A percentile compares a stretch with the other conserved stretches of the same genome.
phyloP scores from a whole-genome alignment of 495 filamentous ascomycete genomes.

The Penicillium fimorum region DNA sequence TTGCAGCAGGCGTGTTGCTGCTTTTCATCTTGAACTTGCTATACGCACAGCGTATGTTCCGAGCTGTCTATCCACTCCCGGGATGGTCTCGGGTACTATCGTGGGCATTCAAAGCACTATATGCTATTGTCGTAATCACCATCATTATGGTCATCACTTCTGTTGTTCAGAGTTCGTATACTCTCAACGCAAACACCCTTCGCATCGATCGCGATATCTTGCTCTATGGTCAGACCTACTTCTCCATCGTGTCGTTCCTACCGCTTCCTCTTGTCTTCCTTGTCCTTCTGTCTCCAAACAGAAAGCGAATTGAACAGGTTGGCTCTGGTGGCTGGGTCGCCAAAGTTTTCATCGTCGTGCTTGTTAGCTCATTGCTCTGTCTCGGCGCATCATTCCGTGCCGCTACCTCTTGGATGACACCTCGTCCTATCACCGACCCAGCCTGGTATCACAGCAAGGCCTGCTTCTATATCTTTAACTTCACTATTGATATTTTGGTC shows the following conservation, averaged over 20 bases:
- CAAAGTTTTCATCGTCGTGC: conserved; percentile 64
- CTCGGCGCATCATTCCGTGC: conserved; percentile 71
- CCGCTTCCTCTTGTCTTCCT: conserved; percentile 63
- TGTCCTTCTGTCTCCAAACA: conserved; percentile 51
- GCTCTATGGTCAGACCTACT: conserved; percentile 64
- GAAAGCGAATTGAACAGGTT: conserved; percentile 59
- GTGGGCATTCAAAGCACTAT: conserved; percentile 54
- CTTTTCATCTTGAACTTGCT: conserved; percentile 82
- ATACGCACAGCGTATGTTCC: conserved; percentile 72
- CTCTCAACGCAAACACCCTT: conserved; percentile 50
- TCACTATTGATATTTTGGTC: conserved; percentile 67
- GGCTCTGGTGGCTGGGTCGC: conserved; percentile 63
- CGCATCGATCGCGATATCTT: conserved; percentile 60
- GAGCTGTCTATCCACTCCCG: conserved; percentile 67
- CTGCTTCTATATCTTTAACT: conserved; percentile 79
- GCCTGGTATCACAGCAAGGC: conserved; percentile 67
- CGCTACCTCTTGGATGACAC: conserved; percentile 53
- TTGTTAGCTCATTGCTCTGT: conserved; percentile 54
- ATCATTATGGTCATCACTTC: conserved; percentile 69
- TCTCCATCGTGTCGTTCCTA: conserved; percentile 70
- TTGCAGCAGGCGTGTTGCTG: conserved; percentile 71
- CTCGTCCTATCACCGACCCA: conserved; percentile 52
- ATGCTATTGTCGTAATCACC: conserved; percentile 57
- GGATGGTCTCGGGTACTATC: conserved; percentile 61
- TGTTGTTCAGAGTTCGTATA: conserved; percentile 65